Base-by-base conservation (phyloP, 257 asterid species). In the Lycium ferocissimum region DNA sequence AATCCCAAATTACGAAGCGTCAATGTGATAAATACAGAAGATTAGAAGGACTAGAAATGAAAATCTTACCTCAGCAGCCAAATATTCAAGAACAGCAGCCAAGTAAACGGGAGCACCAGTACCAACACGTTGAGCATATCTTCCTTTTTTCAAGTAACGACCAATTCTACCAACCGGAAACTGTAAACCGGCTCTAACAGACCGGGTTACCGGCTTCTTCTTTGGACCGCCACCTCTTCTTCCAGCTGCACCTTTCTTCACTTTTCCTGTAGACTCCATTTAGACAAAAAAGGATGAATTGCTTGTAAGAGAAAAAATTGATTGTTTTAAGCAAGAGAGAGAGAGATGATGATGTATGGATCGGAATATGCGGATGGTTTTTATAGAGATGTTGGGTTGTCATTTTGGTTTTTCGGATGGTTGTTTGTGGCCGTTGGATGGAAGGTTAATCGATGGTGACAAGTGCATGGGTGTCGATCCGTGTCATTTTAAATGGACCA, bases 131-230 rank as follows among this genome's bases (percentile, higher is more conserved):
- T 88, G 61, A 9, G 90, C 75, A 22, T 88, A 89, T 2, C 89
- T 83, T 14, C 92, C 92, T n/a, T 88, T 89, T 62, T 89, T 89
- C 84, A 89, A 47, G 75, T 70, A 88, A 13, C 92, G 88, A 38
- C 90, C 90, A 33, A 89, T 89, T 83, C 92, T 89, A 3, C 92
- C 92, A 8, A 89, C 92, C 22, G 92, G 92, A n/a, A 89, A 89
- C 22, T 89, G 92, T 40, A 89, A 86, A 4, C 92, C 92, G 47
- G 92, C 92, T n/a, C 80, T 85, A 0, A 81, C 80, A 1, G 92
- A 89, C 47, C 90, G 86, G 35, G 92, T 9, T 6, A 87, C 90
- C 1, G 92, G 85, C 87, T 88, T 86, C 90, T 88, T 90, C 90
- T 88, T 90, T 2, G 90, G 88, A 49, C 91, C 92, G n/a, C 91